These are phyloP conservation scores for Nicotiana otophora DNA, from an alignment of 257 asterid species.

Conservation along the genomic window DNA sequence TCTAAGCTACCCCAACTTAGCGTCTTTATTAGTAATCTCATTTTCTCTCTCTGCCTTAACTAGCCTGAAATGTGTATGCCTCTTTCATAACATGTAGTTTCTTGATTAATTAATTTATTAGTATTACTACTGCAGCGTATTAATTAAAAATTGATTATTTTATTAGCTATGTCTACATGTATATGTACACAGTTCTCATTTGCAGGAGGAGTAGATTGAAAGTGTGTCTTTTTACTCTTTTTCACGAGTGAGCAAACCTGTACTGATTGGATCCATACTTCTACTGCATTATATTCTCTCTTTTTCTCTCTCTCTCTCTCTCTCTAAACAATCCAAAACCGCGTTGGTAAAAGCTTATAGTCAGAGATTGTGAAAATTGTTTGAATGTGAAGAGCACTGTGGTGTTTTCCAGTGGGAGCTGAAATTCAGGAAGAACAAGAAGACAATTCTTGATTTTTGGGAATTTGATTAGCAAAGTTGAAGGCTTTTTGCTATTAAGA, in stretches of 20 bases:
- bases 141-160: too few species aligned
- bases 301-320: slow-evolving; percentile 14
- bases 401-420: background rate
- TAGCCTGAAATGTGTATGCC: background rate
- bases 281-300: slow-evolving; percentile 6
- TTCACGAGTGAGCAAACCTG: slow-evolving; percentile 43
- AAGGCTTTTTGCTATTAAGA: slow-evolving; percentile 8
- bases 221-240: background rate
- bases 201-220: background rate
- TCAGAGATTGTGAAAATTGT: slow-evolving; percentile 16
- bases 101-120: background rate
- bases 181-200: background rate
- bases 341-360: slow-evolving; percentile 14
- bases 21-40: background rate
- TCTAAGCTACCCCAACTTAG: background rate
- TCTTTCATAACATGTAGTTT: background rate
- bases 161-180: background rate
- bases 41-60: background rate
- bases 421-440: slow-evolving; percentile 6
- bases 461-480: slow-evolving; percentile 24
- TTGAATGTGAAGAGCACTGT: background rate
- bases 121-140: background rate
- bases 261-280: slow-evolving; percentile 43
- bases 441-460: slow-evolving; percentile 22
- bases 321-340: slow-evolving; percentile 25